phyloP scores from a whole-genome alignment of 768 basidiomycete species.

The Rhodosporidiobolus sp. region DNA sequence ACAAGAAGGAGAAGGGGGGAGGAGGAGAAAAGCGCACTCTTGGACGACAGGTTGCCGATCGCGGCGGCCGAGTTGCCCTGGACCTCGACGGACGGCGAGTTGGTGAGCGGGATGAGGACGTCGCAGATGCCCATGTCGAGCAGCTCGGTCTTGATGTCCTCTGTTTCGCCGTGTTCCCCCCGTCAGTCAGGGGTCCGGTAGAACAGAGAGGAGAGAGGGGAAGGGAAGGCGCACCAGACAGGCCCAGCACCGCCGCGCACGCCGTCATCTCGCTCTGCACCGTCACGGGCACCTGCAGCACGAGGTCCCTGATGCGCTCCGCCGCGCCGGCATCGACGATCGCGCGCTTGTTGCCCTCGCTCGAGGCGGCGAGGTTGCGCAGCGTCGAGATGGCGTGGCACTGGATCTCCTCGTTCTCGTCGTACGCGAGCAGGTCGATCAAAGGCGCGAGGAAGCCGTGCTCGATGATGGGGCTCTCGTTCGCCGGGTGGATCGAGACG shows the following conservation, averaged over 20 bases:
- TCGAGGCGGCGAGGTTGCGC: conserved; percentile 91
- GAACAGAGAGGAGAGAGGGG: not conserved
- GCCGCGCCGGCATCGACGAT: conserved; percentile 98
- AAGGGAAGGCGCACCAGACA: conserved; percentile 68
- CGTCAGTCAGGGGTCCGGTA: not conserved
- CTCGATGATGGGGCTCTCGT: conserved; percentile 99
- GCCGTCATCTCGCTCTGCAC: conserved; percentile 99
- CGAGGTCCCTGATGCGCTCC: conserved; percentile 92
- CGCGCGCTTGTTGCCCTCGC: conserved; percentile 95
- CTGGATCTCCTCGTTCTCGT: conserved; percentile 99
- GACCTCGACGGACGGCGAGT: conserved; percentile 93
- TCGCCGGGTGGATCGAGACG: conserved; percentile 96
- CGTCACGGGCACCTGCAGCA: conserved; percentile 87
- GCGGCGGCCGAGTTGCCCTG: conserved; percentile 98
- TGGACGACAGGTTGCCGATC: conserved; percentile 93
- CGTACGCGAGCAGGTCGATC: conserved; percentile 93
- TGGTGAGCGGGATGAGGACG: conserved; percentile 91
- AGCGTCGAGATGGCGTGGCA: conserved; percentile 98
- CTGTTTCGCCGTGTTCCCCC: too few relatives aligned
- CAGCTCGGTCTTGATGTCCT: conserved; percentile 92
- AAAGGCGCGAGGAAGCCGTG: conserved; percentile 93
- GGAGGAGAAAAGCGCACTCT: conserved; percentile 57
- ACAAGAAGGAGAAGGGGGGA: not conserved
- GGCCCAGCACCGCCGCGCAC: conserved; percentile 89
- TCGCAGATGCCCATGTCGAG: conserved; percentile 98